Percentiles rank a stretch among this genome's conserved stretches.
These are phyloP conservation scores for Ogataea nakhonphanomensis DNA, from an alignment of 805 yeast species.

Conservation along the genomic window DNA sequence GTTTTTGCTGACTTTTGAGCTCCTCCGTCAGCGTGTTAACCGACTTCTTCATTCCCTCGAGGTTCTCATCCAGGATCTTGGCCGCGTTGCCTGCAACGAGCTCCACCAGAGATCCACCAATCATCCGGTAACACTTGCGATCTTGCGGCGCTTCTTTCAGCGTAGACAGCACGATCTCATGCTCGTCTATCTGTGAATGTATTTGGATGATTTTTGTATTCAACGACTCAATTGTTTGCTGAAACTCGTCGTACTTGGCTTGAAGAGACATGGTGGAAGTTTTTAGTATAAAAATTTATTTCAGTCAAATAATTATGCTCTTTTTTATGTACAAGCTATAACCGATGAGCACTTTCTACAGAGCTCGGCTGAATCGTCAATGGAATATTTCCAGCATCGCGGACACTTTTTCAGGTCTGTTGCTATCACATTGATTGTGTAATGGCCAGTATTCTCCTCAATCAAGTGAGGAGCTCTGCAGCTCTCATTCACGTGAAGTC, in stretches of 20 bases:
- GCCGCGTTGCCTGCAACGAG: slow-evolving; percentile 75
- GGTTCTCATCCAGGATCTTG: slow-evolving; percentile 56
- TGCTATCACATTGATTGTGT: not conserved
- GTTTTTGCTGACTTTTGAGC: slow-evolving; percentile 36
- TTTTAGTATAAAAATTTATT: not conserved
- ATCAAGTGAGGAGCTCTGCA: not conserved
- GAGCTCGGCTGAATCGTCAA: slow-evolving; percentile 47
- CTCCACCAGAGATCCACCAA: slow-evolving; percentile 89
- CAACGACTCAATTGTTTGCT: slow-evolving; percentile 44
- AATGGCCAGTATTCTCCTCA: not conserved
- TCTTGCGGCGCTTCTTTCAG: slow-evolving; percentile 46
- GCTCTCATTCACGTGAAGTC: slow-evolving; percentile 37
- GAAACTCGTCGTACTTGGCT: slow-evolving; percentile 48
- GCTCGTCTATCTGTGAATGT: slow-evolving; percentile 44
- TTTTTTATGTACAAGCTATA: slow-evolving; percentile 17
- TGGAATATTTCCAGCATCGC: slow-evolving; percentile 85
- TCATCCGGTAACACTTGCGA: slow-evolving; percentile 87
- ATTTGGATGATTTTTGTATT: slow-evolving; percentile 46
- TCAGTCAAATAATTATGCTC: not conserved
- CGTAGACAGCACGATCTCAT: slow-evolving; percentile 57
- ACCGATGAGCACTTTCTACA: slow-evolving; percentile 65
- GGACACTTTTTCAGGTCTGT: slow-evolving; percentile 65
- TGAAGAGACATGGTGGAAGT: slow-evolving; percentile 33
- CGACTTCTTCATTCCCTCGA: slow-evolving; percentile 43
- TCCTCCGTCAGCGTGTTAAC: slow-evolving; percentile 38